phyloP scores from a whole-genome alignment of 495 filamentous ascomycete species.

The Immersiella caudata region DNA sequence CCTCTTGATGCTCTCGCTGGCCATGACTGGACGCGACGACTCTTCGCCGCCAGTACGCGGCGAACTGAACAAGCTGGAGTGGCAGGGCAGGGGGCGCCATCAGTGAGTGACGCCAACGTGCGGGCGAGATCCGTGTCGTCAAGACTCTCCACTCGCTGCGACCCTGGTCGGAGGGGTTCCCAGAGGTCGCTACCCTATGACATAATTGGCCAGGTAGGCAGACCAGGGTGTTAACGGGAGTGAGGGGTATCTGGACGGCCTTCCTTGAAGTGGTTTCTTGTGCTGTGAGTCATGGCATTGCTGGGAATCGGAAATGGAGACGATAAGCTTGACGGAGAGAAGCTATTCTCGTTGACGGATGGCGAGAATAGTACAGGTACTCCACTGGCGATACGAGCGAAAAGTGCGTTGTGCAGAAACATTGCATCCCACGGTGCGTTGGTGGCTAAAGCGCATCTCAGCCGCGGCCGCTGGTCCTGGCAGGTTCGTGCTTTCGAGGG shows the following conservation, averaged over 20 bases:
- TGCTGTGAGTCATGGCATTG: neutral
- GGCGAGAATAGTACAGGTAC: neutral
- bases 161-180: constrained; percentile 6
- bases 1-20: neutral
- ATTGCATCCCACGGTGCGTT: neutral
- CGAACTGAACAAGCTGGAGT: neutral
- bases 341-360: neutral
- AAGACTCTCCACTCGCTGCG: neutral
- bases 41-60: neutral
- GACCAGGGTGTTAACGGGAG: neutral
- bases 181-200: constrained; percentile 10
- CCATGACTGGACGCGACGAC: neutral
- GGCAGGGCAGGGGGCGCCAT: neutral
- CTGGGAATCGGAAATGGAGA: neutral
- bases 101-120: neutral
- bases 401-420: neutral
- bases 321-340: neutral
- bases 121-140: constrained; percentile 3
- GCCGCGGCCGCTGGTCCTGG: neutral
- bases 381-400: neutral
- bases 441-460: neutral
- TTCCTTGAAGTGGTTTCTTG: neutral
- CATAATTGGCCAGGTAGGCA: constrained; percentile 14
- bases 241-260: neutral
- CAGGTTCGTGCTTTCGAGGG: neutral